A percentile compares a stretch with the other conserved stretches of the same genome.
Evolutionary conservation across 2,329 filamentous ascomycete genomes (phyloP).

Genomic region (Raffaelea ambrosiae): DNA sequence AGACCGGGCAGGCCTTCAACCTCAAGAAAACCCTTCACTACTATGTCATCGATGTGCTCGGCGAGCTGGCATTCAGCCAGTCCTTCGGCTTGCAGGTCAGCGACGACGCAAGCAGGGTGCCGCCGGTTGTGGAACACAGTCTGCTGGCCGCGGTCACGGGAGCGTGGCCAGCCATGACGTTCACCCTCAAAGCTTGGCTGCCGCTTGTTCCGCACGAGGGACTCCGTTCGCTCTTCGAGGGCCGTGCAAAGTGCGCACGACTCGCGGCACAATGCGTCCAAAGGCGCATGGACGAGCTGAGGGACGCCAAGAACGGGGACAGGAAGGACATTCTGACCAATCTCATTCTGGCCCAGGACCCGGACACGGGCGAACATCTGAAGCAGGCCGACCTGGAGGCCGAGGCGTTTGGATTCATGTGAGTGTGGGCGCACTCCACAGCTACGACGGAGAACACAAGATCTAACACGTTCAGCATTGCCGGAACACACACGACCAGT

Average conservation of each 20-base stretch:
- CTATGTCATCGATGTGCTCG: slow-evolving; percentile 18
- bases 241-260: slow-evolving; percentile 13
- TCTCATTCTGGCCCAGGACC: slow-evolving; percentile 25
- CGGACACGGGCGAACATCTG: slow-evolving; percentile 24
- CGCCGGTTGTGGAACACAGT: slow-evolving; percentile 24
- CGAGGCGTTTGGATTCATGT: slow-evolving; percentile 28
- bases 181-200: slow-evolving; percentile 3
- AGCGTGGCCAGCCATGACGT: slow-evolving; percentile 9
- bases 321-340: slow-evolving; percentile 25
- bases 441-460: too few relatives aligned
- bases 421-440: slow-evolving; percentile 8
- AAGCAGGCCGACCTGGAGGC: slow-evolving; percentile 21
- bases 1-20: slow-evolving; percentile 16
- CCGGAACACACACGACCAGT: slow-evolving; percentile 24
- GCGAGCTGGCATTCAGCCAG: slow-evolving; percentile 22
- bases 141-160: slow-evolving; percentile 21
- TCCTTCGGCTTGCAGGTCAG: slow-evolving; percentile 20
- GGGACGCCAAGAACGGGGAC: slow-evolving; percentile 5
- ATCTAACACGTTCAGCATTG: slow-evolving; percentile 16
- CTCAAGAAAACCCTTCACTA: slow-evolving; percentile 21
- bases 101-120: slow-evolving; percentile 19
- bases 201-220: slow-evolving; percentile 15
- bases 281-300: slow-evolving; percentile 7
- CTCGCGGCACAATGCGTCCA: slow-evolving; percentile 15
- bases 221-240: slow-evolving; percentile 15